These are phyloP conservation scores for Claviceps maximensis DNA, from an alignment of 2,329 filamentous ascomycete genomes.

Conservation along the genomic window DNA sequence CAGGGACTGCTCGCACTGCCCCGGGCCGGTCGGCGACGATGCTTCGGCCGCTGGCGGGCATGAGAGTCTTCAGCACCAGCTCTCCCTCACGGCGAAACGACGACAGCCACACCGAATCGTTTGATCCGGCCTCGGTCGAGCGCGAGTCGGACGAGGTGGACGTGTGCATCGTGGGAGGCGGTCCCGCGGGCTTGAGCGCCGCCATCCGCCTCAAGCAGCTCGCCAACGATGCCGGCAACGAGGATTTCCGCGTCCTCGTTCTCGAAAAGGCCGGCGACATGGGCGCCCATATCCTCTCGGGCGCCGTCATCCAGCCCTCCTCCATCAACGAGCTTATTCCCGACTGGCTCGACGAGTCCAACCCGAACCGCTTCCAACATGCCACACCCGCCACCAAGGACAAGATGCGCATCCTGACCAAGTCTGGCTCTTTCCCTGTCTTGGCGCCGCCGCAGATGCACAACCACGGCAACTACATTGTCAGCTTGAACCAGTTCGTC, in stretches of 20 bases:
- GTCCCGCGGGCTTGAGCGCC: slow-evolving; percentile 84
- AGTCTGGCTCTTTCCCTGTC: slow-evolving; percentile 62
- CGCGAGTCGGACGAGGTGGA: slow-evolving; percentile 89
- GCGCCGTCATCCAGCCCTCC: slow-evolving; percentile 84
- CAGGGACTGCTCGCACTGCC: slow-evolving; percentile 5
- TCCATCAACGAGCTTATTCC: slow-evolving; percentile 84
- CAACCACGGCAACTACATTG: slow-evolving; percentile 95
- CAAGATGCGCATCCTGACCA: slow-evolving; percentile 88
- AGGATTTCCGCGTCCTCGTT: slow-evolving; percentile 85
- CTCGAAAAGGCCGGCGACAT: slow-evolving; percentile 93
- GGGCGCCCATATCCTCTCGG: slow-evolving; percentile 88
- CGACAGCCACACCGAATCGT: slow-evolving; percentile 29
- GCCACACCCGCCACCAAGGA: slow-evolving; percentile 74
- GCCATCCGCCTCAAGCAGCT: slow-evolving; percentile 93
- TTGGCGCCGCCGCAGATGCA: slow-evolving; percentile 94
- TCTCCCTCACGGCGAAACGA: slow-evolving; percentile 12
- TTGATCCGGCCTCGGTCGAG: slow-evolving; percentile 58
- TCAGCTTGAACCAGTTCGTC: slow-evolving; percentile 86
- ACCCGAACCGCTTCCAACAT: slow-evolving; percentile 75
- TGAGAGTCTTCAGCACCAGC: slow-evolving; percentile 25
- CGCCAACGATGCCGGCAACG: slow-evolving; percentile 86
- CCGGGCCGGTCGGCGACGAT: slow-evolving; percentile 10
- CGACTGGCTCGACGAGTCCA: slow-evolving; percentile 83
- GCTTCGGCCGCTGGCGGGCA: slow-evolving; percentile 10
- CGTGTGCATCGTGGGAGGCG: slow-evolving; percentile 91